Percentiles rank a stretch among this genome's conserved stretches.
Evolutionary conservation across 805 yeast species (phyloP).

Genomic region (Barnettozyma pratensis): DNA sequence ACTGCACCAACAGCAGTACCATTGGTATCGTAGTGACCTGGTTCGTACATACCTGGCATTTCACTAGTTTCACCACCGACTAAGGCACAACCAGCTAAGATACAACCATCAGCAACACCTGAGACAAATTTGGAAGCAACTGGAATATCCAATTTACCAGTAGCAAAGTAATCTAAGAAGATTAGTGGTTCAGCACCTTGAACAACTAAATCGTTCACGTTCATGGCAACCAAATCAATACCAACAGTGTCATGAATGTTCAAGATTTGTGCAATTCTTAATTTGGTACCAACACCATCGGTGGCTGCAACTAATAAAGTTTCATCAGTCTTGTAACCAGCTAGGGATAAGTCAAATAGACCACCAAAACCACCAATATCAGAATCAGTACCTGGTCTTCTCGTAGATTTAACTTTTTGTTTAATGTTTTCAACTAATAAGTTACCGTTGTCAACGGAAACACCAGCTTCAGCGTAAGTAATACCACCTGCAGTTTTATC

Average conservation of each 20-base stretch:
- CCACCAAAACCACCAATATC: constrained; percentile 99
- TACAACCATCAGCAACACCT: constrained; percentile 97
- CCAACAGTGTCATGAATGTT: constrained; percentile 96
- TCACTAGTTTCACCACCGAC: constrained; percentile 99
- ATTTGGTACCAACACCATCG: constrained; percentile 98
- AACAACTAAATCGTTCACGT: constrained; percentile 93
- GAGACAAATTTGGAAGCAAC: constrained; percentile 84
- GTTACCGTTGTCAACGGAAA: constrained; percentile 95
- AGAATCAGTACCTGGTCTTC: constrained; percentile 94
- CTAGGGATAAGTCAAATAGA: constrained; percentile 79
- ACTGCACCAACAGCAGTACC: constrained; percentile 99
- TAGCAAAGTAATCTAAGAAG: constrained; percentile 94
- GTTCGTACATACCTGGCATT: constrained; percentile 98
- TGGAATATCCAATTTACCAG: constrained; percentile 80
- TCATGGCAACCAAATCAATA: constrained; percentile 98
- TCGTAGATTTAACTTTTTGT: constrained; percentile 84
- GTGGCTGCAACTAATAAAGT: constrained; percentile 95
- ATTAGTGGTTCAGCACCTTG: constrained; percentile 98
- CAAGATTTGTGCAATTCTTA: constrained; percentile 88
- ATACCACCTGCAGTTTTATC: constrained; percentile 35
- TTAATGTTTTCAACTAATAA: constrained; percentile 85
- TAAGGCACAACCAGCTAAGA: constrained; percentile 90
- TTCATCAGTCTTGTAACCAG: constrained; percentile 73
- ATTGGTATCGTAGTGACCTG: constrained; percentile 94
- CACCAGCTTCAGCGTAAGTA: constrained; percentile 96